Conservation (phyloP, 169 alveolate species). For the Theileria parva region DNA sequence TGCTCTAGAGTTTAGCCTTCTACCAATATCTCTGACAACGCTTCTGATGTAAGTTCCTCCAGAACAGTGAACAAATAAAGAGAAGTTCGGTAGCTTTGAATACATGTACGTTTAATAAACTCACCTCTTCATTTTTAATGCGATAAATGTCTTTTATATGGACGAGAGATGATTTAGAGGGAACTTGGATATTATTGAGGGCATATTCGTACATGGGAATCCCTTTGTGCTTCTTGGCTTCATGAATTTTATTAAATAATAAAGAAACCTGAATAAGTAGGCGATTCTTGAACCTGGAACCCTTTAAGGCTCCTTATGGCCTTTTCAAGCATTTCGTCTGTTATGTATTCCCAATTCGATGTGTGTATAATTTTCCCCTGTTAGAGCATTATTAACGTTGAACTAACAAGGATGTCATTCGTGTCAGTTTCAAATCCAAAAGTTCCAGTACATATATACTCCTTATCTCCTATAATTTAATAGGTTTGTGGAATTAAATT, state of each 20-base stretch:
- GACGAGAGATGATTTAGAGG: slow-evolving; percentile 47
- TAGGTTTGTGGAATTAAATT: no score
- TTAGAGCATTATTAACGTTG: neutral
- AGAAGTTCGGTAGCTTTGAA: slow-evolving; percentile 67
- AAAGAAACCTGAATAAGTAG: slow-evolving; percentile 38
- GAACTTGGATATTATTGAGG: slow-evolving; percentile 31
- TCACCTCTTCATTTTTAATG: slow-evolving; percentile 31
- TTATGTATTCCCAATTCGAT: slow-evolving; percentile 56
- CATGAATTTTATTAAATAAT: neutral
- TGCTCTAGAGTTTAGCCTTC: slow-evolving; percentile 61
- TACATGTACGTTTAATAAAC: neutral
- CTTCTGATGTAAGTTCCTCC: slow-evolving; percentile 78
- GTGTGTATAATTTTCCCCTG: slow-evolving; percentile 51
- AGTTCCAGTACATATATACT: slow-evolving; percentile 60
- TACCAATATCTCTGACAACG: slow-evolving; percentile 70
- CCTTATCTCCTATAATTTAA: slow-evolving; percentile 58
- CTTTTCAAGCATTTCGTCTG: slow-evolving; percentile 29
- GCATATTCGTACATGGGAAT: slow-evolving; percentile 69
- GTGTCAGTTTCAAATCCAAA: slow-evolving; percentile 78
- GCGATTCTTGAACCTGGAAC: slow-evolving; percentile 48
- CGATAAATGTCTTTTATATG: slow-evolving; percentile 30
- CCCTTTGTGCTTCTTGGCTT: slow-evolving; percentile 71
- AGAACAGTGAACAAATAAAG: slow-evolving; percentile 64
- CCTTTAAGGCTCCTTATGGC: slow-evolving; percentile 52
- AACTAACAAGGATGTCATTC: slow-evolving; percentile 51